Evolutionary conservation across 805 yeast species (phyloP), one percentile per base, ranked within the genome.

Genomic region (Hanseniaspora vineae): DNA sequence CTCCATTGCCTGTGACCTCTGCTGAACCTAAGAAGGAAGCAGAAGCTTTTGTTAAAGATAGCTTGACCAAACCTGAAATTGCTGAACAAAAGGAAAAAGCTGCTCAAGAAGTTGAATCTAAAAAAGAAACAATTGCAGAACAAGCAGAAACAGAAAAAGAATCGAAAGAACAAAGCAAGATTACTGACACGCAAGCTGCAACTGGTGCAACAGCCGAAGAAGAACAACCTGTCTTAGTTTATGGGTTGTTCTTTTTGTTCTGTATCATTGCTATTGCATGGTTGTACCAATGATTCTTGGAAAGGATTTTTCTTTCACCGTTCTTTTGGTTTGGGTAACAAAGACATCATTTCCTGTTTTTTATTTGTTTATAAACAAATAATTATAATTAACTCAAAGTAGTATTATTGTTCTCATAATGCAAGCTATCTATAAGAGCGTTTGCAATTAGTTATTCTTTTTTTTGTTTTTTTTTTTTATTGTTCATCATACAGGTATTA

Each of bases 141-240:
- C 35, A 31, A 68, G 75, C 48, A 74, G 70, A 14, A 13, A 20
- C 31, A 3, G 13, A 40, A 12, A 20, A 18, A 19, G 31, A 23
- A 18, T 70, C 37, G 3, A 5, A 33, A 18, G 42, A n/a, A n/a
- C 19, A 39, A 39, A 18, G 19, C 14, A 39, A 13, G 6, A 35
- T 15, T 9, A 35, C 39, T 9, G 17, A 14, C n/a, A 35, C 39
- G 6, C 29, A 23, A 23, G 29, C 29, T 23, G 29, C 39, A 35
- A 9, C 39, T 5, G 29, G 29, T 5, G 29, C 18, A 8, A 39
- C 23, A n/a, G 14, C n/a, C 3, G 23, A 39, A 19, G 31, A 23
- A 18, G 31, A 40, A 40, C 43, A 23, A 40, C 31, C 43, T 40
- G 31, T 40, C 18, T 40, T 40, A 14, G 32, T 19, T 40, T 19